Evolutionary conservation across 2,329 filamentous ascomycete species (phyloP), one percentile per base, ranked within the genome.

Genomic region (Cladosporium halotolerans): DNA sequence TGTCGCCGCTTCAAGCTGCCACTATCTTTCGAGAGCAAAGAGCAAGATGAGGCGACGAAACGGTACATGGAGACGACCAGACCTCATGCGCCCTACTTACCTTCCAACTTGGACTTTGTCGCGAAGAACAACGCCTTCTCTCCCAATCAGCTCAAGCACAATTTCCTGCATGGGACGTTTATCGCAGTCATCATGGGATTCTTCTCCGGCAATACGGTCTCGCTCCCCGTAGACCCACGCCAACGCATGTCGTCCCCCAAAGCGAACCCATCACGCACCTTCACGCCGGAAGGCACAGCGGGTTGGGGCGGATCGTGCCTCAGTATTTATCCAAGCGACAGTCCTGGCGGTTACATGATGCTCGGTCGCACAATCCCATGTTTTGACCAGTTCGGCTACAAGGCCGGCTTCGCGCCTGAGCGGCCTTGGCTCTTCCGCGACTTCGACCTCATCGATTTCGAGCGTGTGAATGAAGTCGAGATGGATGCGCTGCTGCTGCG

Each of bases 51-150:
- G 33, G 81, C 82, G 0, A 75, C 82, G 0, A 69, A 79, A 43
- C 74, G 82, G 3, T 86, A 86, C 65, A 78, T 78, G 62, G 78
- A 79, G 19, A 84, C 81, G 0, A 81, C 83, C 57, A 75, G 83
- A 6, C 74, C 78, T 1, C 76, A 81, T 45, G 83, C 83, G 0
- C 76, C 79, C 0, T 86, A 83, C 62, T 71, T 85, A 0, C 83
- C 83, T 0, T 79, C 81, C 58, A 84, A 84, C 51, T 72, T 84
- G 39, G 72, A 77, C 1, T 86, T 85, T 53, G 70, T 74, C 1
- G 77, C 77, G 1, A 75, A 74, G 57, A 80, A 79, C 63, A 81
- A 81, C 57, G 78, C 75, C 3, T 74, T 81, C 54, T 68, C 72
- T 3, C 64, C 71, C 1, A 68, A 75, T 40, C 73, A 79, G 54